Conservation (phyloP, 208 protist species). For the Trypanosoma mega region DNA sequence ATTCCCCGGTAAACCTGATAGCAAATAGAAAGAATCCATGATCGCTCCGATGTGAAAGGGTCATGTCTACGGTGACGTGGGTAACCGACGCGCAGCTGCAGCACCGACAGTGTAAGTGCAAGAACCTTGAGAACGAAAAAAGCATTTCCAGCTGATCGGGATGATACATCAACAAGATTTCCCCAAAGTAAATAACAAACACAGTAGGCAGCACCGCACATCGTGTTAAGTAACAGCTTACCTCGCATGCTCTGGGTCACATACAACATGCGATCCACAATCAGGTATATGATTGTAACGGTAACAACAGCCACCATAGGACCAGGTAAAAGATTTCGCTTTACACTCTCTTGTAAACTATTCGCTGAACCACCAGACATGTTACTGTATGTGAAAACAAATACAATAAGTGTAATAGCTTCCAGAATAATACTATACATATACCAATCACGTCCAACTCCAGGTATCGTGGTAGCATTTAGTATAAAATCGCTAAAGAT, state of each 20-base stretch:
- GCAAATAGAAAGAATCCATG: slow-evolving; percentile 25
- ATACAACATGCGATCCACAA: slow-evolving; percentile 79
- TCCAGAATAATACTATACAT: slow-evolving; percentile 54
- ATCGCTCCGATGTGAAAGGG: slow-evolving; percentile 52
- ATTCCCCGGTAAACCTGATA: slow-evolving; percentile 57
- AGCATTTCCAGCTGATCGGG: slow-evolving; percentile 28
- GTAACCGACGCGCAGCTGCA: slow-evolving; percentile 68
- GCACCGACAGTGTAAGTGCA: slow-evolving; percentile 39
- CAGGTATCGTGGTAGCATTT: slow-evolving; percentile 40
- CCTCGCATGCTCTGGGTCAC: slow-evolving; percentile 37
- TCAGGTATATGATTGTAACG: slow-evolving; percentile 54
- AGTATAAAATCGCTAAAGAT: slow-evolving; percentile 14
- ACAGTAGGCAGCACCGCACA: slow-evolving; percentile 39
- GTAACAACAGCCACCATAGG: slow-evolving; percentile 63
- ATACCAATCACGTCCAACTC: slow-evolving; percentile 67
- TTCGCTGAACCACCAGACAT: slow-evolving; percentile 36
- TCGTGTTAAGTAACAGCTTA: slow-evolving; percentile 52
- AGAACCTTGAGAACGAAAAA: slow-evolving; percentile 56
- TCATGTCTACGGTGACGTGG: slow-evolving; percentile 55
- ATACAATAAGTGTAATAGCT: slow-evolving; percentile 40
- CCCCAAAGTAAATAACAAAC: slow-evolving; percentile 58
- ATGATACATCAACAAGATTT: slow-evolving; percentile 25
- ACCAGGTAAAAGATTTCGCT: slow-evolving; percentile 71
- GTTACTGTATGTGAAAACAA: slow-evolving; percentile 52
- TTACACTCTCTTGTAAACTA: slow-evolving; percentile 62